Evolutionary conservation across 1,284 basidiomycete species (phyloP).

Genomic region (Boletellus deceptivus): DNA sequence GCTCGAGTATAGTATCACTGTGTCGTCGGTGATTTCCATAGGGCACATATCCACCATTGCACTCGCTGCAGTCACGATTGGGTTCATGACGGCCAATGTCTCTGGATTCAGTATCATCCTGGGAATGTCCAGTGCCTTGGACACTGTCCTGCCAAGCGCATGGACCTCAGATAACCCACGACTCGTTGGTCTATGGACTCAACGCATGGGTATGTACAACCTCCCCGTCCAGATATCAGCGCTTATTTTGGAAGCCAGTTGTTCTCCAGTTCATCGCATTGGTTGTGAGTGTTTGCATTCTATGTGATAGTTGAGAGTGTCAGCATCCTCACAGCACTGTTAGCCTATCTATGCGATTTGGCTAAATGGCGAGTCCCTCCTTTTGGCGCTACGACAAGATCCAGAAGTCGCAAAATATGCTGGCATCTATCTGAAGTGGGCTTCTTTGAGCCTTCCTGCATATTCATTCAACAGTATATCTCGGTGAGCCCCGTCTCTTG

Average conservation of each 20-base stretch:
- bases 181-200: constrained; percentile 87
- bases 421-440: constrained; percentile 72
- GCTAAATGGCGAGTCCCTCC: constrained; percentile 79
- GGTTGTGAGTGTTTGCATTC: constrained; percentile 44
- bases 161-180: constrained; percentile 86
- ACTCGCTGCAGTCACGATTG: constrained; percentile 82
- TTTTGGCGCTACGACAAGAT: constrained; percentile 82
- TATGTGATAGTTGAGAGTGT: background rate
- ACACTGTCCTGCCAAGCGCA: constrained; percentile 87
- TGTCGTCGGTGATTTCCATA: constrained; percentile 77
- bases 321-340: background rate
- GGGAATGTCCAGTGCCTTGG: constrained; percentile 82
- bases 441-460: constrained; percentile 83
- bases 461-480: constrained; percentile 78
- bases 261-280: constrained; percentile 63
- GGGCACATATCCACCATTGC: constrained; percentile 84
- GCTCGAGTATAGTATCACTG: constrained; percentile 71
- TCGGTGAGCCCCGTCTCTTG: constrained; percentile 39
- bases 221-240: background rate
- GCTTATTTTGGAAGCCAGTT: constrained; percentile 38
- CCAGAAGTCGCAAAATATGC: constrained; percentile 82
- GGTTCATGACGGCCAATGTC: constrained; percentile 84
- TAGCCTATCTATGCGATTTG: constrained; percentile 71
- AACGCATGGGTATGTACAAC: constrained; percentile 70
- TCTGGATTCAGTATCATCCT: constrained; percentile 75